Conservation (phyloP, 805 yeast genomes). For the Candida dendrica region DNA sequence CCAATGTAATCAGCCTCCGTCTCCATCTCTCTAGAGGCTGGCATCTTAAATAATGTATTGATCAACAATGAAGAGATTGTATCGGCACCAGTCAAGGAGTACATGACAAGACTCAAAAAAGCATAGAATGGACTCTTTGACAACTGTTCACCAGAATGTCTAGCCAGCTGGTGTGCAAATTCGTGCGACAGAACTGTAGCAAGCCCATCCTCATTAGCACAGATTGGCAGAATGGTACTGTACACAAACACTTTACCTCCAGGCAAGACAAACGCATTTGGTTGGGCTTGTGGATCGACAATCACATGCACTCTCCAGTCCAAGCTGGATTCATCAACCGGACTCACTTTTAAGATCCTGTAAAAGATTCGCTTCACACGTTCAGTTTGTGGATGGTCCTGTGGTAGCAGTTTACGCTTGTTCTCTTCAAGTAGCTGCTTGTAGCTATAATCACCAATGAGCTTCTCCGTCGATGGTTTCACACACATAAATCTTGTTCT, state of each 20-base stretch:
- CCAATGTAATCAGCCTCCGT: constrained; percentile 96
- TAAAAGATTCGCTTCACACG: constrained; percentile 58
- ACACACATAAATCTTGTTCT: constrained; percentile 67
- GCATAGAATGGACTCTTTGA: constrained; percentile 71
- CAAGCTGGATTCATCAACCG: constrained; percentile 23
- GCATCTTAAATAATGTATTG: constrained; percentile 58
- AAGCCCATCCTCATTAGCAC: constrained; percentile 78
- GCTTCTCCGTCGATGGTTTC: constrained; percentile 55
- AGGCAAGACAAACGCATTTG: constrained; percentile 94
- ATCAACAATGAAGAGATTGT: constrained; percentile 45
- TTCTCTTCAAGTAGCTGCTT: constrained; percentile 50
- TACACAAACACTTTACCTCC: constrained; percentile 94
- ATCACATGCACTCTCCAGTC: constrained; percentile 83
- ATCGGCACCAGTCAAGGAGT: constrained; percentile 54
- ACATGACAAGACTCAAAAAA: constrained; percentile 42
- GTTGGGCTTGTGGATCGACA: constrained; percentile 64
- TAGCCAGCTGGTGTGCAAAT: constrained; percentile 87
- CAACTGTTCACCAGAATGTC: constrained; percentile 81
- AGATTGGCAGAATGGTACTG: constrained; percentile 67
- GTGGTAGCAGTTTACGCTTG: constrained; percentile 48
- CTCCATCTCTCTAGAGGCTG: constrained; percentile 91
- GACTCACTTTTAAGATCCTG: constrained; percentile 53
- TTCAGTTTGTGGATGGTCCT: constrained; percentile 48
- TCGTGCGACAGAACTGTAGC: constrained; percentile 96
- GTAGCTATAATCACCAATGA: constrained; percentile 60